Evolutionary conservation across 768 basidiomycete genomes (phyloP), one percentile per base, ranked within the genome.

Genomic region (Amanita muscaria): DNA sequence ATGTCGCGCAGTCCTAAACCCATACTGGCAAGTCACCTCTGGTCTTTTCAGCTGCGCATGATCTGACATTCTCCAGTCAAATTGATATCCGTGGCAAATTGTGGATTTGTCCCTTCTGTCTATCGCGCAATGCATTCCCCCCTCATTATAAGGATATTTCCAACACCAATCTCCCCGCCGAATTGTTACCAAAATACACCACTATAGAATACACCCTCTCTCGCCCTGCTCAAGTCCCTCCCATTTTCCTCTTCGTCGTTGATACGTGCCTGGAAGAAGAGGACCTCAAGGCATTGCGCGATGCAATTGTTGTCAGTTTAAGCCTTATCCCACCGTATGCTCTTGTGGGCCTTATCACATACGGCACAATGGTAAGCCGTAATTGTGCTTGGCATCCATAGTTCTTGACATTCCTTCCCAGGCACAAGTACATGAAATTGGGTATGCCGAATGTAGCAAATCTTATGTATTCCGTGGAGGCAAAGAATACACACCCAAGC

Each of bases 181-280:
- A 99, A 62, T 76, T 99, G 23, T 66, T 98, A 30, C 92, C 94
- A 58, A 93, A 96, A 66, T 98, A 97, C 73, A 98, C 96, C 24
- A 99, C 96, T 6, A 96, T 99, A 65, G 96, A 99, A 67, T 99
- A 99, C 69, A 98, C 94, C n/a, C 84, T 98, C 37, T 74, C 85
- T 19, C 80, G 94, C 49, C 83, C 89, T 1, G 89, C 83, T 10
- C 89, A 84, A 56, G 83, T 94, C 35, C 93, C 94, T 3, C 94
- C 96, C 41, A 78, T 98, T 64, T 98, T 99, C 74, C 74, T 99
- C 34, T 96, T 92, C 60, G 92, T 97, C 42, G 83, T 99, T 38
- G 94, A 98, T 62, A 97, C 93, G 18, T 99, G 96, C 61, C 73
- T 98, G 53, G 89, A 92, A 54, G 87, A 89, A 49, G 91, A 96